Evolutionary conservation across 371 early-diverging fungal genomes (phyloP).

Genomic region (Lichtheimia ramosa): DNA sequence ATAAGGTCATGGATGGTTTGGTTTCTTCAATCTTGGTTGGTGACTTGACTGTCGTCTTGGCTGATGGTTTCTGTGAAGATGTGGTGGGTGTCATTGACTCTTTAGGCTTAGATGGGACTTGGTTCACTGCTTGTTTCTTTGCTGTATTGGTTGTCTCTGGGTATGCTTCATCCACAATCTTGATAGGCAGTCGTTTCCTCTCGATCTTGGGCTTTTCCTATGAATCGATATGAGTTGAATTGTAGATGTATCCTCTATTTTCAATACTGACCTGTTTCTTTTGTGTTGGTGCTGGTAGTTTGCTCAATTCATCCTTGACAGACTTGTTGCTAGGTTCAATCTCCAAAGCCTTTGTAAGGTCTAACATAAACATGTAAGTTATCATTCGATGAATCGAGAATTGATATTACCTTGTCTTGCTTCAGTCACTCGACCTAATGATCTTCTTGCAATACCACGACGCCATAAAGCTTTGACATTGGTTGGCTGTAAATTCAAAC

Average conservation of each 20-base stretch:
- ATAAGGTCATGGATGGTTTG: not conserved
- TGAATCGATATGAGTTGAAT: no score
- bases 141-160: not conserved
- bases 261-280: not conserved
- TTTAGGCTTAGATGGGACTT: not conserved
- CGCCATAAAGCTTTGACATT: conserved; percentile 86
- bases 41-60: not conserved
- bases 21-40: not conserved
- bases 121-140: not conserved
- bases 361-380: conserved; percentile 25
- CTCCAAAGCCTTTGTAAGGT: conserved; percentile 60
- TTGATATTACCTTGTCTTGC: conserved; percentile 56
- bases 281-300: conserved; percentile 21
- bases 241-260: not conserved
- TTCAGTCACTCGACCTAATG: conserved; percentile 55
- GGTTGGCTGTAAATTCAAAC: conserved; percentile 63
- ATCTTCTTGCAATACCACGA: conserved; percentile 69
- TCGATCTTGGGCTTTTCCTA: conserved; percentile 2
- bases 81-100: not conserved
- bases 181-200: conserved; percentile 24
- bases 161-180: conserved; percentile 30
- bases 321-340: conserved; percentile 73
- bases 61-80: not conserved
- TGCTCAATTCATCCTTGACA: conserved; percentile 62
- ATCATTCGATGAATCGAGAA: not conserved